Evolutionary conservation across 2,329 filamentous ascomycete genomes (phyloP), one percentile per base, ranked within the genome.

Genomic region (Septoria petroselini): DNA sequence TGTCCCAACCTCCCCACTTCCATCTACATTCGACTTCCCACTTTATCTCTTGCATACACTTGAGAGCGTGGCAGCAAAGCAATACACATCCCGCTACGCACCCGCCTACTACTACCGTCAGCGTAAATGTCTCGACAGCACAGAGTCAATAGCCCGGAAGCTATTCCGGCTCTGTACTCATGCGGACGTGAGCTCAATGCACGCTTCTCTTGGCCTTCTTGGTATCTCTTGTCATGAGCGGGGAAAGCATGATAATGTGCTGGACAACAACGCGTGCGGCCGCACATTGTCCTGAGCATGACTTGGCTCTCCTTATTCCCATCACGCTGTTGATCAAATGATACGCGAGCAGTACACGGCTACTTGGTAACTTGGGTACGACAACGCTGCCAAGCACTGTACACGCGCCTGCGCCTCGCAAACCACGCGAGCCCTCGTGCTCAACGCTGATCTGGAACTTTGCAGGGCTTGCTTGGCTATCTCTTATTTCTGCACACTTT

Each of bases 171-270:
- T 42, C 40, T 21, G 27, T 33, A 33, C 40, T 29, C 38, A 41
- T 25, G 27, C 17, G 38, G 38, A 42, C 25, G 7, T 31, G 40
- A 42, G 25, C 40, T 31, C 27, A 30, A 29, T 17, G 40, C 40
- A 33, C 17, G 40, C 48, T 34, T 44, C 27, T 35, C 41, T 45
- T 51, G 48, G 48, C 48, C n/a, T 15, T 18, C 48, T 51, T 45
- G 34, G 34, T 51, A 40, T 35, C n/a, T 41, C 39, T 46, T 45
- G 41, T 45, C 48, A 15, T 15, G 27, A 34, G 41, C 41, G 48
- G 34, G 41, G 48, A 51, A 51, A 42, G 17, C 18, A 15, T 21
- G 8, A n/a, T 31, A 27, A 27, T 21, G 29, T 29, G 14, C 39
- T 27, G 23, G 23, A 27, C 5, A 27, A 27, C 5, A 17, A 27